These are phyloP conservation scores for Dothideomycetidae sp. DNA, from an alignment of 2,329 filamentous ascomycete genomes.

Conservation along the genomic window DNA sequence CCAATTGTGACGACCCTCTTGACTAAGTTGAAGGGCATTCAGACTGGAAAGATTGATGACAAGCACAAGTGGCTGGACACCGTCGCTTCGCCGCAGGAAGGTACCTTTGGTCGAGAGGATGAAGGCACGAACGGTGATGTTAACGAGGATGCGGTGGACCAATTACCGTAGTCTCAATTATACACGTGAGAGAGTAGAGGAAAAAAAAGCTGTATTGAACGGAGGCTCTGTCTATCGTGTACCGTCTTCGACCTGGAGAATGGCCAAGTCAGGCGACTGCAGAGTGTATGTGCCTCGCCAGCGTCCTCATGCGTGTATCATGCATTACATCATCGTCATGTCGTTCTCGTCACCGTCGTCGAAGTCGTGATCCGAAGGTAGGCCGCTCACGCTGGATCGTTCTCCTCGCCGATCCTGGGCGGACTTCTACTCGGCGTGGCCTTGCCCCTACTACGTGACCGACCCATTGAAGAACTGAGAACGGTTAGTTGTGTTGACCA, in stretches of 20 bases:
- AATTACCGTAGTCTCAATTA: constrained; percentile 9
- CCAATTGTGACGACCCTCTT: constrained; percentile 60
- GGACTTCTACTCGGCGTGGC: constrained; percentile 15
- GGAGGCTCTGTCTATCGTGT: too few relatives aligned
- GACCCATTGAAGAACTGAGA: constrained; percentile 1
- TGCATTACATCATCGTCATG: too few relatives aligned
- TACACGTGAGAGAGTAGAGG: constrained; percentile 1
- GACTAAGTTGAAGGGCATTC: constrained; percentile 66
- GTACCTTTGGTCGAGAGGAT: constrained; percentile 17
- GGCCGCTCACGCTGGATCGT: too few relatives aligned
- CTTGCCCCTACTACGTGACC: constrained; percentile 14
- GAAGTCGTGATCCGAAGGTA: too few relatives aligned
- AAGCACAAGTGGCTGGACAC: constrained; percentile 55
- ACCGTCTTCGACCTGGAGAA: too few relatives aligned
- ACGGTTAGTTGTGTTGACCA: constrained; percentile 1
- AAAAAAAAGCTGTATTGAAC: too few relatives aligned
- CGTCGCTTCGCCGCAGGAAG: constrained; percentile 26
- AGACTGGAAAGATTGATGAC: constrained; percentile 67
- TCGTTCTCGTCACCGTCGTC: too few relatives aligned
- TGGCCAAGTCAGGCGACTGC: too few relatives aligned
- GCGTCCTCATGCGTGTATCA: too few relatives aligned
- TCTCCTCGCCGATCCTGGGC: constrained; percentile 18
- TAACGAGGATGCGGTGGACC: constrained; percentile 6
- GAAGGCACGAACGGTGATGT: constrained; percentile 12
- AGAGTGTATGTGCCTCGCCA: too few relatives aligned